Evolutionary conservation across 2,329 filamentous ascomycete species (phyloP).

Genomic region (Leptographium galeiforme): DNA sequence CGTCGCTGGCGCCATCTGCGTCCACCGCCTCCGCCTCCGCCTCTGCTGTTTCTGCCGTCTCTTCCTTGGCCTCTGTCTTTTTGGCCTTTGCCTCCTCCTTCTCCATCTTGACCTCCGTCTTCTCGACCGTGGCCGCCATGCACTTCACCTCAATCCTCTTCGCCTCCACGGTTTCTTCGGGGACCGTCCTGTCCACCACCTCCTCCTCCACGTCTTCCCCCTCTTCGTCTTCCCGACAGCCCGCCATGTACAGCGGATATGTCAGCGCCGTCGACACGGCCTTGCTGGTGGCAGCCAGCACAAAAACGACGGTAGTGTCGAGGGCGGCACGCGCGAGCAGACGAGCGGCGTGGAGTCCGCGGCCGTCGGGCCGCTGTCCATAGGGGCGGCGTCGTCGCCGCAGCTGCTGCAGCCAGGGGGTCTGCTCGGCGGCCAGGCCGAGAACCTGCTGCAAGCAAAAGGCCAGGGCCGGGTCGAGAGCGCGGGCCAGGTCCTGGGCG

Average conservation of each 20-base stretch:
- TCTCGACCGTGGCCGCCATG: too few species aligned
- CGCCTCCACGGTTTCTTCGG: too few species aligned
- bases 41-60: too few species aligned
- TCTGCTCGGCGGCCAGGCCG: constrained; percentile 9
- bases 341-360: constrained; percentile 7
- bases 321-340: constrained; percentile 19
- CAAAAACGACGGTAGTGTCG: constrained; percentile 23
- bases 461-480: constrained; percentile 75
- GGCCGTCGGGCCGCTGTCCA: constrained; percentile 9
- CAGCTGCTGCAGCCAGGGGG: not conserved
- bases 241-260: constrained; percentile 64
- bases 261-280: constrained; percentile 61
- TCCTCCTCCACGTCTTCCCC: constrained; percentile 13
- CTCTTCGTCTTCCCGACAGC: not conserved
- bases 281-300: constrained; percentile 64
- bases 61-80: too few species aligned
- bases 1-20: too few species aligned
- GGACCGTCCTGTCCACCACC: constrained; percentile 14
- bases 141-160: too few species aligned
- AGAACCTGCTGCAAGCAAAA: constrained; percentile 64
- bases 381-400: constrained; percentile 15
- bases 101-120: too few species aligned
- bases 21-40: too few species aligned
- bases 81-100: too few species aligned
- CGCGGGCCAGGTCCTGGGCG: constrained; percentile 63